Percentiles rank a stretch among this genome's conserved stretches.
These are phyloP conservation scores for Podaxis sp. DNA, from an alignment of 768 basidiomycete genomes.

Conservation along the genomic window DNA sequence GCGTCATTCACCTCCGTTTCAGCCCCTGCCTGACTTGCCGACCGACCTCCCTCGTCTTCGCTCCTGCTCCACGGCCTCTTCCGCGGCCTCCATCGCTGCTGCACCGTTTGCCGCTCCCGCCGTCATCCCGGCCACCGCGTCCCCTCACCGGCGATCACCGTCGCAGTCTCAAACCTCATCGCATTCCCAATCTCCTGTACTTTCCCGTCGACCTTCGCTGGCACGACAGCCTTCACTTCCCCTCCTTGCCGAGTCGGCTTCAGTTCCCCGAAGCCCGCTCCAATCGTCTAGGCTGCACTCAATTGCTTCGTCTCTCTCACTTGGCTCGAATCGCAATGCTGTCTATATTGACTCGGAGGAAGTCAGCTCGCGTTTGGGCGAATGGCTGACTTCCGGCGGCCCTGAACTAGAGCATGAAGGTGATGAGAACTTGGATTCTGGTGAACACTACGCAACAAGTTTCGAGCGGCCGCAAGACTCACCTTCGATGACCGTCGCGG, in stretches of 20 bases:
- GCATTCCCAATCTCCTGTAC: background rate
- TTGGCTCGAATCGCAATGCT: slow-evolving; percentile 22
- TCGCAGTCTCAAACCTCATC: slow-evolving; percentile 1
- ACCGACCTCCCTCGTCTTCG: background rate
- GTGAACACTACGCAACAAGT: background rate
- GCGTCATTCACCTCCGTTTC: background rate
- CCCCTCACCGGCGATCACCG: background rate
- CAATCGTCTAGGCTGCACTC: slow-evolving; percentile 7
- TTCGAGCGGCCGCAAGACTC: slow-evolving; percentile 3
- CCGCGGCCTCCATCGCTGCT: background rate
- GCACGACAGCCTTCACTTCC: slow-evolving; percentile 14
- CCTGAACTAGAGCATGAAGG: slow-evolving; percentile 10
- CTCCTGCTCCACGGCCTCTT: background rate
- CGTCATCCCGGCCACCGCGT: background rate
- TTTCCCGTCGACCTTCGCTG: slow-evolving; percentile 13
- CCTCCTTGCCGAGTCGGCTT: slow-evolving; percentile 12
- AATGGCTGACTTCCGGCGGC: slow-evolving; percentile 18
- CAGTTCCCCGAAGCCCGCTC: slow-evolving; percentile 4
- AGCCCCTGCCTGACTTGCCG: slow-evolving; percentile 3
- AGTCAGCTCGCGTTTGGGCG: slow-evolving; percentile 21
- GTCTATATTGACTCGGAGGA: slow-evolving; percentile 32
- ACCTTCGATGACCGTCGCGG: background rate
- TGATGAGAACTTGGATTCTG: slow-evolving; percentile 4
- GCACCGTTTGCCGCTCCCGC: background rate
- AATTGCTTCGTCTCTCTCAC: slow-evolving; percentile 6